A percentile compares a stretch with the other conserved stretches of the same genome.
These are phyloP conservation scores for Cardiosporidium cionae DNA, from an alignment of 169 alveolate species.

Conservation along the genomic window DNA sequence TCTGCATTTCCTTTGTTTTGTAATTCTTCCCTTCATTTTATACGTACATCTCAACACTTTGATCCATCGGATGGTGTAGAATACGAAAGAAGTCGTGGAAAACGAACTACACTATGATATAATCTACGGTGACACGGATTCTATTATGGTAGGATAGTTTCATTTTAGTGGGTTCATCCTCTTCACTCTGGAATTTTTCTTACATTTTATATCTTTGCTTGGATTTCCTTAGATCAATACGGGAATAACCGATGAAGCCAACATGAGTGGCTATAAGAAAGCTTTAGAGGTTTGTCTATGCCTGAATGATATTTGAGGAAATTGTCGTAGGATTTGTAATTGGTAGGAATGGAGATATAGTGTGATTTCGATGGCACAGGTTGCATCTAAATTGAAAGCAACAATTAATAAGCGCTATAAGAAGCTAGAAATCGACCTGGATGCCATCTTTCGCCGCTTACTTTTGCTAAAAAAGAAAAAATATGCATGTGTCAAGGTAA, in stretches of 20 bases:
- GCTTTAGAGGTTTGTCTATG: no score
- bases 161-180: not conserved
- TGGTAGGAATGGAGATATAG: no score
- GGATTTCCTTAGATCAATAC: slow-evolving; percentile 11
- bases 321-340: no score
- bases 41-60: no score
- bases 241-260: slow-evolving; percentile 16
- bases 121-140: slow-evolving; percentile 99
- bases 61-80: slow-evolving; percentile 36
- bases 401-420: slow-evolving; percentile 85
- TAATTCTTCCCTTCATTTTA: no score
- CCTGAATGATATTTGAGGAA: no score
- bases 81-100: slow-evolving; percentile 87
- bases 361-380: no score
- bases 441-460: slow-evolving; percentile 88
- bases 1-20: not conserved
- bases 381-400: slow-evolving; percentile 64
- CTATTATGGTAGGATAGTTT: slow-evolving; percentile 94
- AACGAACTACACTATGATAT: slow-evolving; percentile 77
- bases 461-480: slow-evolving; percentile 94
- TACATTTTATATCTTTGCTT: not conserved
- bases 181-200: not conserved
- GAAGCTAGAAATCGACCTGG: slow-evolving; percentile 92
- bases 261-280: no score
- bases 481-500: slow-evolving; percentile 87